Percentiles rank a stretch among this genome's conserved stretches.
phyloP scores from a whole-genome alignment of 768 basidiomycete genomes.

The Tylopilus sp. region DNA sequence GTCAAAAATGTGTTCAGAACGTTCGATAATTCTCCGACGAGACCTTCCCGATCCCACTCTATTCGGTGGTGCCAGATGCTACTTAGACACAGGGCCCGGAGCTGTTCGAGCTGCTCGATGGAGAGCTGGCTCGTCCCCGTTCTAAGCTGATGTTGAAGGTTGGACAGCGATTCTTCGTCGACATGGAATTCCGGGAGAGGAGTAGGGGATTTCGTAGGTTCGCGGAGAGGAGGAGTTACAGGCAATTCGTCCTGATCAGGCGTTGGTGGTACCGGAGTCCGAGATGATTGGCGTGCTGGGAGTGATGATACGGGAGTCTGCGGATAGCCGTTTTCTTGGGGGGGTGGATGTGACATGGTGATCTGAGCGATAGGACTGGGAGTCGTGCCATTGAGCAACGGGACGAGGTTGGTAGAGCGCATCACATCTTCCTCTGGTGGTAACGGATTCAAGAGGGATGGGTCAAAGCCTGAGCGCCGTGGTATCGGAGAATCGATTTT shows the following conservation, averaged over 20 bases:
- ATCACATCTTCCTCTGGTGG: conserved; percentile 31
- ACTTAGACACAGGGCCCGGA: conserved; percentile 79
- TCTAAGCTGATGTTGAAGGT: conserved; percentile 49
- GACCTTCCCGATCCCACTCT: conserved; percentile 77
- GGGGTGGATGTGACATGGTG: conserved; percentile 1
- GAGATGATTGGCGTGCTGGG: neutral
- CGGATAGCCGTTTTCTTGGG: conserved; percentile 10
- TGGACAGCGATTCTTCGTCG: conserved; percentile 44
- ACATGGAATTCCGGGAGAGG: conserved; percentile 79
- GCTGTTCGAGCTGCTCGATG: conserved; percentile 90
- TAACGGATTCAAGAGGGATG: conserved; percentile 51
- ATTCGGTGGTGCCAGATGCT: conserved; percentile 77
- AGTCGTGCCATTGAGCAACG: conserved; percentile 23
- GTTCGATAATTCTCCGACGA: conserved; percentile 57
- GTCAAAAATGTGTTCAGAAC: conserved; percentile 63
- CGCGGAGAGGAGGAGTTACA: conserved; percentile 22
- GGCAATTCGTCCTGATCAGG: conserved; percentile 21
- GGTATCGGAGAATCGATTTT: conserved; percentile 34
- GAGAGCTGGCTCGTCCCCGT: conserved; percentile 57
- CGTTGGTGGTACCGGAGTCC: conserved; percentile 8
- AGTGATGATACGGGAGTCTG: conserved; percentile 9
- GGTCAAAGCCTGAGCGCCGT: conserved; percentile 45
- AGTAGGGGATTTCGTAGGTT: conserved; percentile 59
- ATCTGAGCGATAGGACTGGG: neutral
- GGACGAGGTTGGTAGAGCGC: conserved; percentile 20